Evolutionary conservation across 2,329 filamentous ascomycete genomes (phyloP).

Genomic region (Aspergillus proliferans): DNA sequence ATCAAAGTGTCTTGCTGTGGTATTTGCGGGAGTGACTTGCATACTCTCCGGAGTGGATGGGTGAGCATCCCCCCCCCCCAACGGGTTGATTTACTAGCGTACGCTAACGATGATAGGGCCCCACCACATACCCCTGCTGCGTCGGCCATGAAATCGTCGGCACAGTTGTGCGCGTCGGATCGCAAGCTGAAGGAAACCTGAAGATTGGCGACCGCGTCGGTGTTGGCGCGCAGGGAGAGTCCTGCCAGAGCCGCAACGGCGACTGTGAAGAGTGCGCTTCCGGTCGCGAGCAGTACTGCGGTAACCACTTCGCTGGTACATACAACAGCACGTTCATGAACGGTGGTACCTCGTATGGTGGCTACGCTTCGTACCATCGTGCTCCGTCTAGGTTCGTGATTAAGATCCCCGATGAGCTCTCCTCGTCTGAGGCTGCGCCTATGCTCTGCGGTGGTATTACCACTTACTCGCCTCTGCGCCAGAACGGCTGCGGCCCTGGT

Average conservation of each 20-base stretch:
- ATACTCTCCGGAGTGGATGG: slow-evolving; percentile 49
- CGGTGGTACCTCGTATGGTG: slow-evolving; percentile 61
- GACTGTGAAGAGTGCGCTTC: slow-evolving; percentile 50
- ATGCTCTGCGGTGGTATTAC: slow-evolving; percentile 78
- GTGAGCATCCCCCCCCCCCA: slow-evolving; percentile 14
- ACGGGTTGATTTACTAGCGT: too few relatives aligned
- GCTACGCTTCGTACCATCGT: slow-evolving; percentile 54
- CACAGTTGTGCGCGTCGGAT: slow-evolving; percentile 52
- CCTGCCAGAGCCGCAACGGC: slow-evolving; percentile 42
- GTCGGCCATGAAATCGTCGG: slow-evolving; percentile 64
- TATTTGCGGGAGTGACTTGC: slow-evolving; percentile 58
- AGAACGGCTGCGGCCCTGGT: slow-evolving; percentile 63
- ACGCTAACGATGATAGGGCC: slow-evolving; percentile 16
- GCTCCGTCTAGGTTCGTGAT: slow-evolving; percentile 53
- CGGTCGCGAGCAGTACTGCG: slow-evolving; percentile 35
- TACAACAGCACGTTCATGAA: slow-evolving; percentile 35
- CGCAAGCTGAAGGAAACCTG: slow-evolving; percentile 26
- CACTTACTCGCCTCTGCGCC: slow-evolving; percentile 61
- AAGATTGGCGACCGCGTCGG: slow-evolving; percentile 38
- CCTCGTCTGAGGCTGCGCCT: slow-evolving; percentile 53
- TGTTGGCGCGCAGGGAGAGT: slow-evolving; percentile 56
- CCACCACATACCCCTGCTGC: slow-evolving; percentile 39
- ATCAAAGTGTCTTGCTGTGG: slow-evolving; percentile 60
- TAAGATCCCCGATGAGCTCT: slow-evolving; percentile 50
- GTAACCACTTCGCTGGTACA: slow-evolving; percentile 23